A percentile compares a stretch with the other conserved stretches of the same genome.
Conservation (phyloP, 2,329 filamentous ascomycete genomes). For the Fonsecaea erecta region DNA sequence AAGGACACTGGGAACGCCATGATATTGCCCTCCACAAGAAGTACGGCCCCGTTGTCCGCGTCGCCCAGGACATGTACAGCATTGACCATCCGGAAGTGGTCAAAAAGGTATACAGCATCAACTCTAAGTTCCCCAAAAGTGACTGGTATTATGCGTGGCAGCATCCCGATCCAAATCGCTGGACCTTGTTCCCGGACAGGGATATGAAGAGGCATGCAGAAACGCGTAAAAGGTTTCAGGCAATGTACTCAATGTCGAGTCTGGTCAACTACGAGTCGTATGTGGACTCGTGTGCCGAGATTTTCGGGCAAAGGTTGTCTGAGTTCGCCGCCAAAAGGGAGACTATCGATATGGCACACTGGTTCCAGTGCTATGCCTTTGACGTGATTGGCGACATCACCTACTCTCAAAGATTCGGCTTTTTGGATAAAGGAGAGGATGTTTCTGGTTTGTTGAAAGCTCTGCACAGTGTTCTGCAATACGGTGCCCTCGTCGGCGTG, state of each 20-base stretch:
- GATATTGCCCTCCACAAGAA: constrained; percentile 35
- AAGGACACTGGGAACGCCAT: constrained; percentile 47
- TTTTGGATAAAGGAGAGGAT: constrained; percentile 74
- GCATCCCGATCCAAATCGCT: constrained; percentile 60
- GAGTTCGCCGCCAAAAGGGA: constrained; percentile 44
- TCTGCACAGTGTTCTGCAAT: constrained; percentile 44
- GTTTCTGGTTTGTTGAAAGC: constrained; percentile 57
- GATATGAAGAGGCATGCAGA: constrained; percentile 76
- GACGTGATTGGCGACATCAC: constrained; percentile 62
- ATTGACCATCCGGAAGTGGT: constrained; percentile 34
- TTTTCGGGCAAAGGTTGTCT: constrained; percentile 47
- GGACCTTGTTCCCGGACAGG: constrained; percentile 71
- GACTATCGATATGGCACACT: constrained; percentile 50
- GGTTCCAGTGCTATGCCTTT: constrained; percentile 82
- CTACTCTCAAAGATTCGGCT: constrained; percentile 72
- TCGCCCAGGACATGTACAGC: constrained; percentile 34
- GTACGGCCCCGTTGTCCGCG: constrained; percentile 35
- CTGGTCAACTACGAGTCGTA: constrained; percentile 56
- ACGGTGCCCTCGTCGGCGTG: constrained; percentile 50
- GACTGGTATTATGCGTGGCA: constrained; percentile 59
- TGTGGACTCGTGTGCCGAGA: constrained; percentile 53
- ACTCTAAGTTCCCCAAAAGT: constrained; percentile 34
- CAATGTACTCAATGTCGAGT: constrained; percentile 55
- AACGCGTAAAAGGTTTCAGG: constrained; percentile 61
- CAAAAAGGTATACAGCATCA: constrained; percentile 36